These are phyloP conservation scores for Neurospora sp. DNA, from an alignment of 495 filamentous ascomycete species.

Conservation along the genomic window DNA sequence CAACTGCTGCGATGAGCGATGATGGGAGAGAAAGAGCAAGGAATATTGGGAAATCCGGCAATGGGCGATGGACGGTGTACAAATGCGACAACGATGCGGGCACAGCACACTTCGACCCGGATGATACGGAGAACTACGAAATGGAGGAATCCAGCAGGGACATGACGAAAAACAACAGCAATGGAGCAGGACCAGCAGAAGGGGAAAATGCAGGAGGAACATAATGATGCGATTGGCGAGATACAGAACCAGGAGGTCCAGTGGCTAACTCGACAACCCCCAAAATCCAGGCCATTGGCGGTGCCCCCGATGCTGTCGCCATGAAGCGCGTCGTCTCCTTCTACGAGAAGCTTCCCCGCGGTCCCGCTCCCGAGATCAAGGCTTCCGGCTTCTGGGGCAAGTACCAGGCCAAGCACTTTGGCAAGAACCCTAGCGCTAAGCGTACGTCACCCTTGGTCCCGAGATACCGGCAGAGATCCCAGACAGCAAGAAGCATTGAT, in stretches of 20 bases:
- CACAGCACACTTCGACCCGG: no score
- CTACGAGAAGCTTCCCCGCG: conserved; percentile 94
- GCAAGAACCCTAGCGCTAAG: conserved; percentile 74
- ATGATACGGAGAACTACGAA: no score
- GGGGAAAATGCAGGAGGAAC: no score
- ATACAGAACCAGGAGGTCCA: background rate
- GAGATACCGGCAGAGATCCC: background rate
- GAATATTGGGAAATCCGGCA: background rate
- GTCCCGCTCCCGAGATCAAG: conserved; percentile 70
- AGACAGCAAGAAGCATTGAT: no score
- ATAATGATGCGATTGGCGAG: background rate
- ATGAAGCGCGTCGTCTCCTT: conserved; percentile 96
- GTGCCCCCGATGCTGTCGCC: conserved; percentile 83
- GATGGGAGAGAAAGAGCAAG: background rate
- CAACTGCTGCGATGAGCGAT: background rate
- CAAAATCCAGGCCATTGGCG: conserved; percentile 62
- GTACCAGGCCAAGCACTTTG: conserved; percentile 92
- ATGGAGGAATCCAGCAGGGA: no score
- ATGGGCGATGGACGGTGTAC: background rate
- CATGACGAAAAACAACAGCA: no score
- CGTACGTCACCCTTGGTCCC: conserved; percentile 52
- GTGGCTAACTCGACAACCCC: conserved; percentile 18
- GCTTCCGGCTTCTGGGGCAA: conserved; percentile 67
- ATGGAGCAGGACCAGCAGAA: no score
- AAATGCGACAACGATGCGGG: no score